Conservation (phyloP, 2,329 filamentous ascomycete species). For the Amauroascus verrucosus region DNA sequence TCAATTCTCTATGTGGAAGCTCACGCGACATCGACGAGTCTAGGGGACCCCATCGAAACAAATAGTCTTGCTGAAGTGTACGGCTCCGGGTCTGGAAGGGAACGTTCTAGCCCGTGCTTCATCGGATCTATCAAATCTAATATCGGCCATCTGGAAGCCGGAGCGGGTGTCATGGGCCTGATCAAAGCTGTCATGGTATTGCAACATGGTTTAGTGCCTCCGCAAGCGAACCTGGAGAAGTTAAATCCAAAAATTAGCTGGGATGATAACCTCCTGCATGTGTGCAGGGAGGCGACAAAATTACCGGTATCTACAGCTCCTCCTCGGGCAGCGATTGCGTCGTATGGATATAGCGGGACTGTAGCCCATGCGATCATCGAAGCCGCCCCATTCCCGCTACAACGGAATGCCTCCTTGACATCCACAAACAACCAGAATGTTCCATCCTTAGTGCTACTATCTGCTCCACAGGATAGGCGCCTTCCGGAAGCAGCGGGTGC, state of each 20-base stretch:
- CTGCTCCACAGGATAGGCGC: too few species aligned
- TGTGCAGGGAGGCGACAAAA: too few species aligned
- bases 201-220: neutral
- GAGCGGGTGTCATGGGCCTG: neutral
- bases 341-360: neutral
- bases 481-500: too few species aligned
- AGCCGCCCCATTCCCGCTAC: too few species aligned
- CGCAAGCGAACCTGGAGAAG: neutral
- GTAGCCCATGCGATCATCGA: neutral
- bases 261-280: neutral
- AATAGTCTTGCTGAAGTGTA: neutral
- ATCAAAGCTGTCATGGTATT: neutral
- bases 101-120: too few species aligned
- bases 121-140: too few species aligned
- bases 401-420: too few species aligned
- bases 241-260: neutral
- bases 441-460: too few species aligned
- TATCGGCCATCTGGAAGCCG: neutral
- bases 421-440: too few species aligned
- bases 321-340: neutral
- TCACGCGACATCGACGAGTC: constrained; percentile 30
- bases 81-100: neutral
- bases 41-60: constrained; percentile 18
- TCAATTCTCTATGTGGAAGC: neutral
- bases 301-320: neutral